Evolutionary conservation across 1,284 basidiomycete genomes (phyloP).

Genomic region (Tausonia pullulans): DNA sequence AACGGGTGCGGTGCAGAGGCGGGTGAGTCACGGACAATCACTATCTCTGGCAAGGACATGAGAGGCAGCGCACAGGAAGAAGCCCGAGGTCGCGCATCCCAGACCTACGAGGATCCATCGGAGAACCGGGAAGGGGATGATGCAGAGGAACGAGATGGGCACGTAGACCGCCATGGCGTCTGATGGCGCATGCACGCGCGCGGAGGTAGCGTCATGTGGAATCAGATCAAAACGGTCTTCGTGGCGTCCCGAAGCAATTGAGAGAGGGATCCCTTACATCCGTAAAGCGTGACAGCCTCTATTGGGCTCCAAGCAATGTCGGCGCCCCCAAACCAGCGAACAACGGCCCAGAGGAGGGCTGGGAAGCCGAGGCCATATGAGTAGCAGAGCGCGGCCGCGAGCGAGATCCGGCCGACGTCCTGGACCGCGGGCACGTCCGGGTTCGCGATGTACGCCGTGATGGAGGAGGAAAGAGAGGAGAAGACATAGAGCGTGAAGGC

Average conservation of each 20-base stretch:
- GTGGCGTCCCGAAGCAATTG: constrained; percentile 30
- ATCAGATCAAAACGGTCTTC: constrained; percentile 1
- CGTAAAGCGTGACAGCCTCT: constrained; percentile 46
- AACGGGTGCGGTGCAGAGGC: neutral
- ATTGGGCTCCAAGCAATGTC: constrained; percentile 55
- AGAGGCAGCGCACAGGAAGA: constrained; percentile 48
- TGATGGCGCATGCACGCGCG: neutral
- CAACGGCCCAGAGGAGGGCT: constrained; percentile 41
- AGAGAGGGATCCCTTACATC: constrained; percentile 30
- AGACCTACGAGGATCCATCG: constrained; percentile 66
- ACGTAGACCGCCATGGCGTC: constrained; percentile 14
- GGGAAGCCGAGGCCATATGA: constrained; percentile 72
- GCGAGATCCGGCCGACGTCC: constrained; percentile 70
- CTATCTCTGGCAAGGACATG: neutral
- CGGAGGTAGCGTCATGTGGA: constrained; percentile 8
- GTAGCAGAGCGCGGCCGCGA: constrained; percentile 73
- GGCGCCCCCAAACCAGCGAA: constrained; percentile 13
- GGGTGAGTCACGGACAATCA: neutral
- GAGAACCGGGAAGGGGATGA: constrained; percentile 63
- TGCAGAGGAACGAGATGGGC: constrained; percentile 53
- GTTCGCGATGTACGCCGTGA: constrained; percentile 64
- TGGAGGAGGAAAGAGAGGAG: constrained; percentile 73
- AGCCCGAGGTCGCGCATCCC: constrained; percentile 64
- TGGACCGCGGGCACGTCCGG: constrained; percentile 52
- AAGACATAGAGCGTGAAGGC: constrained; percentile 83